phyloP scores from a whole-genome alignment of 2,329 filamentous ascomycete species.

The Cladosporium austrohemisphaericum region DNA sequence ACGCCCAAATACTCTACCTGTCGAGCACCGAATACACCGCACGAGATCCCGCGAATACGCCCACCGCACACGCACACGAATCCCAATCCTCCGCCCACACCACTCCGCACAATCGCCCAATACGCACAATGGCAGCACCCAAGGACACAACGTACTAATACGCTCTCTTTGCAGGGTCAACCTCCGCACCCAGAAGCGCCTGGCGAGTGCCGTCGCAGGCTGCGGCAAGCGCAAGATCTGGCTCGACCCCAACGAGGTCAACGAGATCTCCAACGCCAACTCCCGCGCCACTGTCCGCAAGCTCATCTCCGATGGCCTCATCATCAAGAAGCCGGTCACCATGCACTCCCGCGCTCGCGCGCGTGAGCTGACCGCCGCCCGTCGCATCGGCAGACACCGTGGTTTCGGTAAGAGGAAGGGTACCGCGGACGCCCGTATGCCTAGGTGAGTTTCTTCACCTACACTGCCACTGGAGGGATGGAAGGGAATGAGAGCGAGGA shows the following conservation, averaged over 20 bases:
- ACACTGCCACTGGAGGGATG: background rate
- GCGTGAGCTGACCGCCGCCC: slow-evolving; percentile 88
- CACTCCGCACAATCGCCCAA: slow-evolving; percentile 14
- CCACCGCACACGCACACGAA: slow-evolving; percentile 10
- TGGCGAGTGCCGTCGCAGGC: slow-evolving; percentile 96
- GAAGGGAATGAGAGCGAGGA: background rate
- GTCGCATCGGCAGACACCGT: slow-evolving; percentile 94
- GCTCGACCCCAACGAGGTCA: slow-evolving; percentile 99
- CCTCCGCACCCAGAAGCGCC: slow-evolving; percentile 99
- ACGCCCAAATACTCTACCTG: slow-evolving; percentile 4
- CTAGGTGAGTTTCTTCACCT: slow-evolving; percentile 62
- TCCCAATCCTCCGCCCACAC: slow-evolving; percentile 8
- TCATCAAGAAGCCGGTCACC: slow-evolving; percentile 99
- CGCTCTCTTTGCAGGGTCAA: slow-evolving; percentile 73
- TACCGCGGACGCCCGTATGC: slow-evolving; percentile 99
- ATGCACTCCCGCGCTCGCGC: slow-evolving; percentile 99
- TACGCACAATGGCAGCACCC: slow-evolving; percentile 10
- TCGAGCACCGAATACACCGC: slow-evolving; percentile 2
- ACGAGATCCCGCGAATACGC: background rate
- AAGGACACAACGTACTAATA: slow-evolving; percentile 23
- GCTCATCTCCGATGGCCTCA: slow-evolving; percentile 98
- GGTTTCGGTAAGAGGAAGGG: slow-evolving; percentile 99
- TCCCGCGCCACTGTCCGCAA: slow-evolving; percentile 99
- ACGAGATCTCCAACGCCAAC: slow-evolving; percentile 99
- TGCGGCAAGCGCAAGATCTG: slow-evolving; percentile 99